phyloP scores from a whole-genome alignment of 495 filamentous ascomycete species.

The Podospora australis region DNA sequence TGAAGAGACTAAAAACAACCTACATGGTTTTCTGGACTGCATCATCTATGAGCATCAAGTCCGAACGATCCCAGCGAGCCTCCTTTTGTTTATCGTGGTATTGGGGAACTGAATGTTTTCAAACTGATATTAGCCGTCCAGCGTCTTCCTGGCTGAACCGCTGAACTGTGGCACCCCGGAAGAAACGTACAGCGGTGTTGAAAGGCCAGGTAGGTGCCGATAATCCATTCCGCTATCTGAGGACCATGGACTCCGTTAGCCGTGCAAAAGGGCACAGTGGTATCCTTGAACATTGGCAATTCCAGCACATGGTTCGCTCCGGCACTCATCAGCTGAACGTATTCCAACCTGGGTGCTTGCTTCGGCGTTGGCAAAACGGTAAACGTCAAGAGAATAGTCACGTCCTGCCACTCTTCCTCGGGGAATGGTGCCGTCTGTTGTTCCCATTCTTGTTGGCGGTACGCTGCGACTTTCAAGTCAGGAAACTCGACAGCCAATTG shows the following conservation, averaged over 20 bases:
- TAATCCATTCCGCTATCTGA: conserved; percentile 77
- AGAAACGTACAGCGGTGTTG: conserved; percentile 37
- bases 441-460: conserved; percentile 10
- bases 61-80: conserved; percentile 41
- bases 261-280: conserved; percentile 60
- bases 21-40: conserved; percentile 43
- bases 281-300: conserved; percentile 57
- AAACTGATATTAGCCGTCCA: neutral
- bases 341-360: conserved; percentile 52
- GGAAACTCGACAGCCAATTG: conserved; percentile 44
- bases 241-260: conserved; percentile 75
- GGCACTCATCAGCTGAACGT: conserved; percentile 71
- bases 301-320: conserved; percentile 63
- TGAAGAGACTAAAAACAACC: conserved; percentile 6
- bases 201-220: conserved; percentile 45
- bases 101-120: conserved; percentile 37
- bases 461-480: conserved; percentile 38
- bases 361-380: conserved; percentile 39
- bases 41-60: conserved; percentile 33
- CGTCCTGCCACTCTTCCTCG: conserved; percentile 48
- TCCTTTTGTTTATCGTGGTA: conserved; percentile 48
- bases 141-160: neutral
- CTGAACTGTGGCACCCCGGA: neutral
- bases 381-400: conserved; percentile 60
- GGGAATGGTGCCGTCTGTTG: conserved; percentile 1